phyloP scores from a whole-genome alignment of 2,329 filamentous ascomycete species.

The Penicillium sp. region DNA sequence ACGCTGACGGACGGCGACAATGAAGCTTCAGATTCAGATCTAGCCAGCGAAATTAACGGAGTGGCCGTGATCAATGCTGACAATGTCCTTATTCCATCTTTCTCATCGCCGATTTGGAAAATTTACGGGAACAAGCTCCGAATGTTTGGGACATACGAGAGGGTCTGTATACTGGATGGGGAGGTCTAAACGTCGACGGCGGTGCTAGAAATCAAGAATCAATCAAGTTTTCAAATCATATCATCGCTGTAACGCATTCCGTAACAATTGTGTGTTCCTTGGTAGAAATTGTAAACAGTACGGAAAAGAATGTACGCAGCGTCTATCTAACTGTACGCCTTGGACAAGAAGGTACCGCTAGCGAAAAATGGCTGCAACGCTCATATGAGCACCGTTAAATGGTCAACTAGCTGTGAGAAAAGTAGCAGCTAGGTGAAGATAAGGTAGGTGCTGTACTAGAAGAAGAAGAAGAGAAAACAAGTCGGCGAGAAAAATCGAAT shows the following conservation, averaged over 20 bases:
- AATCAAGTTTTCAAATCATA: background rate
- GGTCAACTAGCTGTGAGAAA: slow-evolving; percentile 79
- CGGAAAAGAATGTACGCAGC: slow-evolving; percentile 64
- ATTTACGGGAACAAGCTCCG: slow-evolving; percentile 57
- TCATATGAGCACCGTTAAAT: slow-evolving; percentile 86
- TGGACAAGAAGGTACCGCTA: slow-evolving; percentile 85
- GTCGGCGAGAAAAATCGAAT: slow-evolving; percentile 19
- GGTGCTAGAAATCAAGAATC: background rate
- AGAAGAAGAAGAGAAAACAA: slow-evolving; percentile 31
- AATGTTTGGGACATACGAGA: slow-evolving; percentile 58
- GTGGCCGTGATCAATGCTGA: slow-evolving; percentile 12
- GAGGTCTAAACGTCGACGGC: background rate
- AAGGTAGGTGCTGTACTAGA: slow-evolving; percentile 73
- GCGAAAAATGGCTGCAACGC: slow-evolving; percentile 90
- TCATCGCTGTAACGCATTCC: background rate
- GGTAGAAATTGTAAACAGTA: background rate
- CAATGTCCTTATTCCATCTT: slow-evolving; percentile 50
- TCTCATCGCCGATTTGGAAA: slow-evolving; percentile 53
- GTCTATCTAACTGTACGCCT: slow-evolving; percentile 96
- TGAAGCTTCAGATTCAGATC: background rate
- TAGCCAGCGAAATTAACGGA: slow-evolving; percentile 13
- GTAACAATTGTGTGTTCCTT: background rate
- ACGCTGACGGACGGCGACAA: slow-evolving; percentile 1
- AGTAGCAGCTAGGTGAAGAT: slow-evolving; percentile 76
- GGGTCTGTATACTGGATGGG: slow-evolving; percentile 32